Base-by-base conservation (phyloP, 192 early-diverging fungal genomes). In the Chytriomyces sp. region DNA sequence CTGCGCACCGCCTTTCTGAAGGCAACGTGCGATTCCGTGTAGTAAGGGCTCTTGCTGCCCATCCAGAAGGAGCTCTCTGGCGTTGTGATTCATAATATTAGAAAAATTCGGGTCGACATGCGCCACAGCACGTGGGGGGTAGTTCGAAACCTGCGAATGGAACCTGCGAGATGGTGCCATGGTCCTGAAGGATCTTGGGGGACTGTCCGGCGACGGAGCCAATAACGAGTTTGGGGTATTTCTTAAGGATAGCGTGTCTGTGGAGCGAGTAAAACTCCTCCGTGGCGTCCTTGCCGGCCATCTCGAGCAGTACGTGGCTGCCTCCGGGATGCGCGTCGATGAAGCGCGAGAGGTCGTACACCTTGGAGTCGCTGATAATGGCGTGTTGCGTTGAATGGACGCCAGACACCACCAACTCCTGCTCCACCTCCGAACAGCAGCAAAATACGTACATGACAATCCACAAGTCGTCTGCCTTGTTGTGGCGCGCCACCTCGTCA, bases 401-500 rank as follows among this genome's bases (percentile, higher is more conserved):
- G 81, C 52, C 56, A 84, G 79, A 36, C 76, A 81, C 30, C 77
- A 78, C 19, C 54, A 39, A 8, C 52, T 38, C 59, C 78, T 70
- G 22, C 79, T 55, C 69, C 80, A 79, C 49, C 82, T 80, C 78
- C 75, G 79, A 39, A 40, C 28, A 68, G 52, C 30, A 5, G 78
- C 25, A 56, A 58, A n/a, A n/a, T n/a, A n/a, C n/a, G n/a, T n/a
- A n/a, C 63, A 82, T 77, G 75, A 81, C 75, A 31, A 76, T 63
- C 77, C 77, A 78, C 5, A 72, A 52, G 52, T 75, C 73, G 53
- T 75, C 73, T 7, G 72, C 33, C 37, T 73, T 78, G 77, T 69
- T 78, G 65, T 78, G 77, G 19, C 66, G 73, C n/a, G 82, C 81
- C 12, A 84, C 82, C 61, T 84, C 82, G 36, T 78, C 75, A 61